Conservation (phyloP, 352 stramenopile genomes). For the Elongisporangium undulatum region DNA sequence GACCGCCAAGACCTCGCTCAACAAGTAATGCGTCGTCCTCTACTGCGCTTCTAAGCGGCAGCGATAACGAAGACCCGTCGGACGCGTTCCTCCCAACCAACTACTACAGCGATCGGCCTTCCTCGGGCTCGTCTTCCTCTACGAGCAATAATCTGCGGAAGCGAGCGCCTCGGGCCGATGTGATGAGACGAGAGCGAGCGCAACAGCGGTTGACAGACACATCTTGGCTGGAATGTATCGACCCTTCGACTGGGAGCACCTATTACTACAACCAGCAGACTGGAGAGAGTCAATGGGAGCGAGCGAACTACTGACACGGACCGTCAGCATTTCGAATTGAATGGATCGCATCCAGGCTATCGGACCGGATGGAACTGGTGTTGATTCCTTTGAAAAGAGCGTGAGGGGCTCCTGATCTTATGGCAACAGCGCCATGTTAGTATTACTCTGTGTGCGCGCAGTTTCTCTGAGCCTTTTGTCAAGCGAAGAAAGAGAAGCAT, state of each 20-base stretch:
- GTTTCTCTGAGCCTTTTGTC: no score
- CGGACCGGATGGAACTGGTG: no score
- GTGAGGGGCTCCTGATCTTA: no score
- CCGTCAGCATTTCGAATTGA: no score
- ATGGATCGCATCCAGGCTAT: no score
- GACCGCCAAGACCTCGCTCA: slow-evolving; percentile 5
- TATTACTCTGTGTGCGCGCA: no score
- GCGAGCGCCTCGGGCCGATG: background rate
- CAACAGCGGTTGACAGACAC: slow-evolving; percentile 7
- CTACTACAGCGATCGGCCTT: slow-evolving; percentile 28
- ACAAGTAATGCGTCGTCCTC: slow-evolving; percentile 22
- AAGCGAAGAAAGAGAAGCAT: no score
- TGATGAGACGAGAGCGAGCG: background rate
- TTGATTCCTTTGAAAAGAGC: no score
- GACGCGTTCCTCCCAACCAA: background rate
- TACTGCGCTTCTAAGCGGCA: slow-evolving; percentile 27
- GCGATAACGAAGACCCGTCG: slow-evolving; percentile 13
- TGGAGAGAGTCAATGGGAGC: slow-evolving; percentile 66
- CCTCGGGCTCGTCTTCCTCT: slow-evolving; percentile 9
- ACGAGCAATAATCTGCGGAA: background rate
- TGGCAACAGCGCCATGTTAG: no score
- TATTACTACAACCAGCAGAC: slow-evolving; percentile 80
- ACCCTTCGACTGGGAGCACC: slow-evolving; percentile 36
- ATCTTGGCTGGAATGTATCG: slow-evolving; percentile 58
- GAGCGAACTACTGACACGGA: background rate